Base-by-base conservation (phyloP, 768 basidiomycete species). In the Trametes maxima region DNA sequence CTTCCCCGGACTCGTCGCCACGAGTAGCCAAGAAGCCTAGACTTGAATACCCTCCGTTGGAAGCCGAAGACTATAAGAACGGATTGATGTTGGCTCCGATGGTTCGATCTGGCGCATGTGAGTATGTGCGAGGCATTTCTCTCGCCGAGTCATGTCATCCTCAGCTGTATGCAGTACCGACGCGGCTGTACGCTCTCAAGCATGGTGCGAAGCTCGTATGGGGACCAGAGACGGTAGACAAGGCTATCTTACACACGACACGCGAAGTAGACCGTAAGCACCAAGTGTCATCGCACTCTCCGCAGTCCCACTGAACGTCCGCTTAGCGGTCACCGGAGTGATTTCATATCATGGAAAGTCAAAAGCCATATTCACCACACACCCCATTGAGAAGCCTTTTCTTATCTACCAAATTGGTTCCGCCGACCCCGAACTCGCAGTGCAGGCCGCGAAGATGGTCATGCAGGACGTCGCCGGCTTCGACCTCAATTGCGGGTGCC, bases 401-500 rank as follows among this genome's bases (percentile, higher is more conserved):
- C 84, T 98, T 69, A 90, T 98, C 70, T 98, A 91, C 79, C 97
- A 99, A 75, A 89, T 98, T 62, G 96, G 97, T 43, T 91, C 94
- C 19, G 81, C 95, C 7, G 84, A 91, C 69, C 95, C 95, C 3
- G 87, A 89, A 17, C 83, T 95, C 54, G 97, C 97, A 11, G 92
- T 97, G 2, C 83, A 94, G 76, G 96, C 97, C 1, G 95, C 97
- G 5, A 86, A 88, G 69, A 84, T 81, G 0, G 92, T 99, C 40
- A 81, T 88, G 75, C 78, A 90, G 36, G 97, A 99, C 69, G 87
- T 99, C 33, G 87, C 95, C 0, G 97, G 95, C 19, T 81, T 99
- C 68, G 97, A 98, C 73, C 87, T 99, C 62, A 98, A 98, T 73
- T 98, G 97, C 70, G 97, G 96, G 0, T 99, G 96, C 70, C 95